Evolutionary conservation across 441 rosid species (phyloP).

Genomic region (Kokia cookei): DNA sequence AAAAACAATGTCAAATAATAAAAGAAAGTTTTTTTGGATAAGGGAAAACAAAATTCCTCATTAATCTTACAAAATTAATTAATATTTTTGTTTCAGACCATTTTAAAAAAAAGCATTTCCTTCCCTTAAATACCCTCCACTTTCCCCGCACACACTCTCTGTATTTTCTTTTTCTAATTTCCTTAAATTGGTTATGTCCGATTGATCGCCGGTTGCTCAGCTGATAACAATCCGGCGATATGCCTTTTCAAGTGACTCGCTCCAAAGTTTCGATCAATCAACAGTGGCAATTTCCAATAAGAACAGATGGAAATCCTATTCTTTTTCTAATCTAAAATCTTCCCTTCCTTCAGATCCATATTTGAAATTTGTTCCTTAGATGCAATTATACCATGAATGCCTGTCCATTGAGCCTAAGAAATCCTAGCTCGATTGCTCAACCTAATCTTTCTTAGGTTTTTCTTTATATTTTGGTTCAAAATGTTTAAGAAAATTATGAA

Average conservation of each 20-base stretch:
- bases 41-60: background rate
- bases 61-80: background rate
- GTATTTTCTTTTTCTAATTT: background rate
- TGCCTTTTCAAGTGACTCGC: conserved; percentile 18
- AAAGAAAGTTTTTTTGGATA: background rate
- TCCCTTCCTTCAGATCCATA: conserved; percentile 17
- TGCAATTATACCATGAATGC: conserved; percentile 23
- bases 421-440: background rate
- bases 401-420: conserved; percentile 17
- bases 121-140: conserved; percentile 13
- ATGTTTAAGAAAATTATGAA: conserved; percentile 91
- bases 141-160: background rate
- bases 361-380: conserved; percentile 5
- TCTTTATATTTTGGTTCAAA: conserved; percentile 10
- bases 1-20: background rate
- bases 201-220: conserved; percentile 30
- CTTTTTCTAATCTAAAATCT: background rate
- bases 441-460: conserved; percentile 6
- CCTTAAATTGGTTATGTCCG: conserved; percentile 8
- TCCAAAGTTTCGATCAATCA: conserved; percentile 9
- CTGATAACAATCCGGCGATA: conserved; percentile 24
- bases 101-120: background rate
- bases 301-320: background rate
- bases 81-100: background rate
- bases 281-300: conserved; percentile 10